A percentile compares a stretch with the other conserved stretches of the same genome.
These are phyloP conservation scores for Calonectria honghensis DNA, from an alignment of 2,329 filamentous ascomycete genomes.

Conservation along the genomic window DNA sequence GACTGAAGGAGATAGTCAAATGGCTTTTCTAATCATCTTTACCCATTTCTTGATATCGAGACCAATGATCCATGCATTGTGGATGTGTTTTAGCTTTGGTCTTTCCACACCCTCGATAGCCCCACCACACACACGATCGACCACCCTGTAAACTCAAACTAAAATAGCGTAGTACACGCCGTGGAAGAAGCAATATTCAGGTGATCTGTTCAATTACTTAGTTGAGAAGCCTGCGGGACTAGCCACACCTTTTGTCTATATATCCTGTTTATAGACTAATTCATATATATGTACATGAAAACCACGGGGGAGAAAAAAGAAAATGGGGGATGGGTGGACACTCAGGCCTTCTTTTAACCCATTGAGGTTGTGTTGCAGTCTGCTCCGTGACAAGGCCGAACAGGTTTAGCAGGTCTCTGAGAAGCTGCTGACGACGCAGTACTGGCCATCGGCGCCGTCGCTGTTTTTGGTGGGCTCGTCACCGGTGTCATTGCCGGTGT, in stretches of 20 bases:
- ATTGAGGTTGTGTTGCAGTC: not conserved
- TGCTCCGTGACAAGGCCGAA: not conserved
- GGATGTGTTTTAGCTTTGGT: not conserved
- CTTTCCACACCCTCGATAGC: too few relatives aligned
- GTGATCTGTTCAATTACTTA: not conserved
- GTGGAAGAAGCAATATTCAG: not conserved
- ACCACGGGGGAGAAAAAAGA: not conserved
- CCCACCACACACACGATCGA: not conserved
- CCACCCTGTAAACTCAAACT: not conserved
- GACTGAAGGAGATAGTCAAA: not conserved
- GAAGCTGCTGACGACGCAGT: conserved; percentile 42
- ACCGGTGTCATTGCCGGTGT: conserved; percentile 47
- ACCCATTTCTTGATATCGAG: conserved; percentile 1
- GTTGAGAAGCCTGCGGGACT: not conserved
- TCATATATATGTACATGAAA: not conserved
- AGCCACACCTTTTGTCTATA: too few relatives aligned
- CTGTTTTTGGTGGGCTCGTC: conserved; percentile 52
- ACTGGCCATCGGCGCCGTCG: conserved; percentile 50
- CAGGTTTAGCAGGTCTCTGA: conserved; percentile 43
- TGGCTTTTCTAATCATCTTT: not conserved
- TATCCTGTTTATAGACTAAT: not conserved
- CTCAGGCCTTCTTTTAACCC: not conserved
- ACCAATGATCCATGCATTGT: not conserved
- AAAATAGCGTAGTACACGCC: not conserved
- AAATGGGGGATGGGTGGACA: not conserved